A percentile compares a stretch with the other conserved stretches of the same genome.
These are phyloP conservation scores for Tylopilus sp. DNA, from an alignment of 768 basidiomycete genomes.

Conservation along the genomic window DNA sequence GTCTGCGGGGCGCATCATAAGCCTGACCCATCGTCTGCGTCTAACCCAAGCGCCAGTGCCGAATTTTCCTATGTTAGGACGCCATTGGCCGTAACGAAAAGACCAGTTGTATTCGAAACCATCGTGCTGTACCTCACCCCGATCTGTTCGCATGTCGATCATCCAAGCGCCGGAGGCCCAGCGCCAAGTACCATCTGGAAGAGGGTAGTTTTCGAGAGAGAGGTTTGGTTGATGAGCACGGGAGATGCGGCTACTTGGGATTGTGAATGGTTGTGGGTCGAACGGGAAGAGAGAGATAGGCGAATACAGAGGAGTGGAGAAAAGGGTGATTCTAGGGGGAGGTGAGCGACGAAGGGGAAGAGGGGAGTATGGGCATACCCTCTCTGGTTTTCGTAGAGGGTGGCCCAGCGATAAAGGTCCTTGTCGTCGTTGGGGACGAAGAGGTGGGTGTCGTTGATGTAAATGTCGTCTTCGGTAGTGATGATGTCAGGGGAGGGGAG, in stretches of 20 bases:
- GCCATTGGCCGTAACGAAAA: constrained; percentile 68
- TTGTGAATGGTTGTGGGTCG: constrained; percentile 73
- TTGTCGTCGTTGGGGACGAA: constrained; percentile 29
- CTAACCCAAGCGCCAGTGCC: constrained; percentile 74
- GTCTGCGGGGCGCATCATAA: constrained; percentile 72
- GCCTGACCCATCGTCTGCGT: constrained; percentile 75
- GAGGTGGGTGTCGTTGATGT: constrained; percentile 26
- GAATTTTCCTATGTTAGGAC: constrained; percentile 53
- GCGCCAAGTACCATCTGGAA: constrained; percentile 77
- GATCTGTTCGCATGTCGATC: constrained; percentile 82
- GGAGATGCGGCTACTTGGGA: constrained; percentile 40
- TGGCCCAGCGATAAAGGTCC: constrained; percentile 71
- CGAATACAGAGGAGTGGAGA: constrained; percentile 74
- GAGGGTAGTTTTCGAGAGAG: constrained; percentile 59
- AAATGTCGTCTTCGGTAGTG: constrained; percentile 29
- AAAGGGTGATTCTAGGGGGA: constrained; percentile 52
- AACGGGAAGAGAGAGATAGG: constrained; percentile 61
- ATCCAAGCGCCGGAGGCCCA: constrained; percentile 84
- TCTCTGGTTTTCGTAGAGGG: constrained; percentile 80
- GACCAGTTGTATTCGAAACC: constrained; percentile 86
- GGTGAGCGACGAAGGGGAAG: constrained; percentile 5
- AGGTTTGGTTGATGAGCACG: constrained; percentile 51
- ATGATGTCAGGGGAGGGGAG: background rate
- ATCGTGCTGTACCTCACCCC: constrained; percentile 73
- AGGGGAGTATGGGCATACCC: constrained; percentile 45